Base-by-base conservation (phyloP, 2,329 filamentous ascomycete species). In the Bipolaris bicolor region DNA sequence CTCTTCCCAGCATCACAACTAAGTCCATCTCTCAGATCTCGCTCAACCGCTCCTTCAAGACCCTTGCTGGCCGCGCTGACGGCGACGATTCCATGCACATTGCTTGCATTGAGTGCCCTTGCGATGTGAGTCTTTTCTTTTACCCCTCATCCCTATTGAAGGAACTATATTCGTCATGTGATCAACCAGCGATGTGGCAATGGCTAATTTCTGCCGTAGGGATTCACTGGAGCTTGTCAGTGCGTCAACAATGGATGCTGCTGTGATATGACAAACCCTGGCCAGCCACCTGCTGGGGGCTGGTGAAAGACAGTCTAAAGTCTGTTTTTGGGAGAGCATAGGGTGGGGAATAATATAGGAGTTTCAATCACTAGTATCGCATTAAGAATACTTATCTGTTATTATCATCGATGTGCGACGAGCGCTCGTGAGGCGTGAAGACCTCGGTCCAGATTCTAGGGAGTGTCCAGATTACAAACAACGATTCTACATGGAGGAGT, bases 71-170 rank as follows among this genome's bases (percentile, higher is more conserved):
- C 6, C 49, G 49, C 24, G 48, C n/a, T 6, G 49, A 57, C 9
- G 39, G 36, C 6, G 43, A 48, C n/a, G 45, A 22, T 18, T 10
- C 36, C 7, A 18, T 43, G 13, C 54, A 52, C n/a, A 47, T 57
- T 16, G 54, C 43, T 20, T 57, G 54, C 10, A 10, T 57, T 7
- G 49, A 57, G 49, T 57, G 54, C 39, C 54, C 54, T 2, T 57
- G 54, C 18, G 5, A 10, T 48, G 49, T 57, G 47, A 39, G 55
- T 44, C 15, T 11, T 34, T 18, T 15, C 31, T 20, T 7, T 39
- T 15, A 39, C 22, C 13, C n/a, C 24, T 20, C 22, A 2, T 16
- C 13, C 15, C 2, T 3, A 15, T 22, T 2, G 7, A 7, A n/a
- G n/a, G 24, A 29, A 46, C 10, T 7, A 5, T 1, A 5, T 3